Conservation (phyloP, 805 yeast genomes). For the Starmerella potacharoeniae region DNA sequence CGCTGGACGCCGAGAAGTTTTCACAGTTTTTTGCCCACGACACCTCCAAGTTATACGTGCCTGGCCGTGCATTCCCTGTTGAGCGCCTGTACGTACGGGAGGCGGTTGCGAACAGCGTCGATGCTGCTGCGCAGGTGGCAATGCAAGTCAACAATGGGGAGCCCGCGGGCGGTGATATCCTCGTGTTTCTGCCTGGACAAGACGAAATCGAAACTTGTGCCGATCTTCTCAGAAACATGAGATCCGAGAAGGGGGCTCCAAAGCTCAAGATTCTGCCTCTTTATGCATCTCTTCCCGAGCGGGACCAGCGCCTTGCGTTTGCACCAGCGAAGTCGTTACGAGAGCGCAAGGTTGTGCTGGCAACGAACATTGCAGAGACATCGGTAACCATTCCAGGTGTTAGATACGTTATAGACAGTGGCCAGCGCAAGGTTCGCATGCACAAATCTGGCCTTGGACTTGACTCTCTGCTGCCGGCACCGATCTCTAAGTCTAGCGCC, state of each 20-base stretch:
- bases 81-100: slow-evolving; percentile 52
- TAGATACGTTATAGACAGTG: slow-evolving; percentile 83
- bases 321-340: slow-evolving; percentile 43
- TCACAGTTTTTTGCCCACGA: slow-evolving; percentile 54
- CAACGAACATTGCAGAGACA: slow-evolving; percentile 96
- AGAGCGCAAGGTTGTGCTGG: slow-evolving; percentile 66
- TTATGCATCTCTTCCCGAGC: slow-evolving; percentile 87
- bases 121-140: slow-evolving; percentile 58
- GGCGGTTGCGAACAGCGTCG: slow-evolving; percentile 74
- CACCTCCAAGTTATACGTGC: slow-evolving; percentile 66
- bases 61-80: slow-evolving; percentile 84
- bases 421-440: slow-evolving; percentile 82
- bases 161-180: slow-evolving; percentile 68
- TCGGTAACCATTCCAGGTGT: slow-evolving; percentile 94
- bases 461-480: slow-evolving; percentile 83
- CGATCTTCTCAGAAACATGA: slow-evolving; percentile 38
- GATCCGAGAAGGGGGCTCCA: slow-evolving; percentile 66
- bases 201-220: slow-evolving; percentile 90
- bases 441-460: slow-evolving; percentile 90
- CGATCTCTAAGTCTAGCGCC: slow-evolving; percentile 89
- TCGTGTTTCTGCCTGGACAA: slow-evolving; percentile 90
- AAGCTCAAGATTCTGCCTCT: slow-evolving; percentile 65
- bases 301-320: slow-evolving; percentile 73
- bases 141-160: slow-evolving; percentile 72
- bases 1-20: slow-evolving; percentile 81